A percentile compares a stretch with the other conserved stretches of the same genome.
phyloP scores from a whole-genome alignment of 2,329 filamentous ascomycete species.

The Fusarium nisikadoi region DNA sequence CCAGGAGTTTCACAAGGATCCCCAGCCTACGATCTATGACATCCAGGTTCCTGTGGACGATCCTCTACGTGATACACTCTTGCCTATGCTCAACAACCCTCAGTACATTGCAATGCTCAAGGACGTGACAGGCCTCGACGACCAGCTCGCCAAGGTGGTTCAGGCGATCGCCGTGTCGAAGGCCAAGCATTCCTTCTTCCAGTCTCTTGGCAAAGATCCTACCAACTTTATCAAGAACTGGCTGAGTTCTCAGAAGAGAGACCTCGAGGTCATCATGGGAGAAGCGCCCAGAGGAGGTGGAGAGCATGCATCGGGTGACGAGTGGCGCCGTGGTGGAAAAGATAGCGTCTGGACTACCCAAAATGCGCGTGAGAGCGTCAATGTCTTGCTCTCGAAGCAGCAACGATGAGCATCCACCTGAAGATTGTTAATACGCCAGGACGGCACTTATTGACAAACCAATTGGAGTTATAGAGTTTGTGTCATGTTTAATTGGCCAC shows the following conservation, averaged over 20 bases:
- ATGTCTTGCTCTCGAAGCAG: slow-evolving; percentile 67
- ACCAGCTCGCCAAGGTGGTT: slow-evolving; percentile 84
- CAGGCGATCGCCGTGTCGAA: slow-evolving; percentile 87
- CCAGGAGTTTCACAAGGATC: slow-evolving; percentile 78
- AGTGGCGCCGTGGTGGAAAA: slow-evolving; percentile 73
- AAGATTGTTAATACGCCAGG: not conserved
- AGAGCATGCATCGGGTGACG: slow-evolving; percentile 67
- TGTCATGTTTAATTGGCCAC: slow-evolving; percentile 34
- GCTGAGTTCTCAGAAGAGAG: slow-evolving; percentile 90
- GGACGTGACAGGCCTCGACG: slow-evolving; percentile 81
- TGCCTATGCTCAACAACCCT: slow-evolving; percentile 74
- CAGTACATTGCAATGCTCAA: slow-evolving; percentile 77
- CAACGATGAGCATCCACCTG: slow-evolving; percentile 50
- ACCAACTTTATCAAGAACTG: slow-evolving; percentile 86
- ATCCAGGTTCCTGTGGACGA: slow-evolving; percentile 87
- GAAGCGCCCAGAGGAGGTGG: slow-evolving; percentile 75
- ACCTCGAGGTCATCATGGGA: slow-evolving; percentile 87
- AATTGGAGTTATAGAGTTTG: slow-evolving; percentile 40
- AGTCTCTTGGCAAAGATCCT: slow-evolving; percentile 81
- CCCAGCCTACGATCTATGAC: slow-evolving; percentile 88
- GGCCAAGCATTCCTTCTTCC: slow-evolving; percentile 90
- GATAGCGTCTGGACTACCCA: slow-evolving; percentile 67
- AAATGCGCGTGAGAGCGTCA: slow-evolving; percentile 72
- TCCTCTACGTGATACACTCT: slow-evolving; percentile 75
- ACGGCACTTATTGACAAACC: slow-evolving; percentile 3